A percentile compares a stretch with the other conserved stretches of the same genome.
phyloP scores from a whole-genome alignment of 768 basidiomycete species.

The Auricularia sp. region DNA sequence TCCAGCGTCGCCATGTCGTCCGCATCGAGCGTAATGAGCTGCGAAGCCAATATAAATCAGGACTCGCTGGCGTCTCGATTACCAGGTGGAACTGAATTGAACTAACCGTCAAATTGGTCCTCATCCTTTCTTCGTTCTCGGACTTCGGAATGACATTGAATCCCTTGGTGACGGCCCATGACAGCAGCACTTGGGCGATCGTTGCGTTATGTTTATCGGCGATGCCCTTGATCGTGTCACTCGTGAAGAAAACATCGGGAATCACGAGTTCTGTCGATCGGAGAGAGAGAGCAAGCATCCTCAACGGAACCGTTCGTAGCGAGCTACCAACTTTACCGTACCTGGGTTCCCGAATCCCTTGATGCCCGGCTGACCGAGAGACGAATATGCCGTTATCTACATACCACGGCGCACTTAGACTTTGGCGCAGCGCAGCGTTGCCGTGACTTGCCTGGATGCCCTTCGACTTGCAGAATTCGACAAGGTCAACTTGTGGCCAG shows the following conservation, averaged over 20 bases:
- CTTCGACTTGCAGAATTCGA: constrained; percentile 48
- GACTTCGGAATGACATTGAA: neutral
- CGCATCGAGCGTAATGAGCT: neutral
- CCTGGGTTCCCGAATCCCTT: neutral
- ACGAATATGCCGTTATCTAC: constrained; percentile 62
- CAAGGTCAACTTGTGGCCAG: constrained; percentile 48
- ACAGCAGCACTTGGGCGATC: neutral
- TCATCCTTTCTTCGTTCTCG: neutral
- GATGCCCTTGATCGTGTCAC: neutral
- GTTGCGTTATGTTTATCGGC: neutral
- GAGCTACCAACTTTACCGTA: neutral
- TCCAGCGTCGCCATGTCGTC: neutral
- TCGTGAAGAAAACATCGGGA: neutral
- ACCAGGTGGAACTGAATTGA: neutral
- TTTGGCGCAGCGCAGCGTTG: too few species aligned
- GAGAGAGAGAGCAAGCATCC: too few species aligned
- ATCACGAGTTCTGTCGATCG: neutral
- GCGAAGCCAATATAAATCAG: neutral
- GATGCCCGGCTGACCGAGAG: constrained; percentile 34
- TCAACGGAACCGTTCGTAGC: too few species aligned
- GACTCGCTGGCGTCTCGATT: too few species aligned
- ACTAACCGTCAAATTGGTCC: neutral
- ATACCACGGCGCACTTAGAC: too few species aligned
- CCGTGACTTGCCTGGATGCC: constrained; percentile 38
- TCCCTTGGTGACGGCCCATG: neutral